These are phyloP conservation scores for Syzygium aromaticum DNA, from an alignment of 345 rosid genomes.

Conservation along the genomic window DNA sequence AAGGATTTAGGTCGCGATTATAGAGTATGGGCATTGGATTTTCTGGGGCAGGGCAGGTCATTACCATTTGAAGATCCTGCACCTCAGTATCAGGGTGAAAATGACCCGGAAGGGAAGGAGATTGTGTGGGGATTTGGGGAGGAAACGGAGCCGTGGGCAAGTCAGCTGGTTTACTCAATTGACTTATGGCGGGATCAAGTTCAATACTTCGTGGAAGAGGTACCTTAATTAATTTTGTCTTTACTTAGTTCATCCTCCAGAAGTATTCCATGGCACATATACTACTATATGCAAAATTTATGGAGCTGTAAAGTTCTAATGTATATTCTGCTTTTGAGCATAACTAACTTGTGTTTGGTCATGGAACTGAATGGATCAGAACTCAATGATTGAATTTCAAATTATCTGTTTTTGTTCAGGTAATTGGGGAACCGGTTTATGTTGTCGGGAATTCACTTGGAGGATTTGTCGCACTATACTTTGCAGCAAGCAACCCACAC, in stretches of 20 bases:
- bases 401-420: constrained; percentile 24
- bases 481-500: constrained; percentile 78
- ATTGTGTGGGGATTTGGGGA: constrained; percentile 84
- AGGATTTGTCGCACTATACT: constrained; percentile 78
- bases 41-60: constrained; percentile 90
- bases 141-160: constrained; percentile 73
- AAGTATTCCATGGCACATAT: background rate
- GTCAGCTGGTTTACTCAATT: constrained; percentile 60
- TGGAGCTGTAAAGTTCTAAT: background rate
- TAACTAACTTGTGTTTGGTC: background rate
- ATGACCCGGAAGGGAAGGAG: constrained; percentile 11
- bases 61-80: constrained; percentile 80
- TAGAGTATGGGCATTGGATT: constrained; percentile 95
- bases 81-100: constrained; percentile 14
- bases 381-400: background rate
- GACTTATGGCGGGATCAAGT: constrained; percentile 94
- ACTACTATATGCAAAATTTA: background rate
- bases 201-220: constrained; percentile 67
- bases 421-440: constrained; percentile 86
- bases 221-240: constrained; percentile 7
- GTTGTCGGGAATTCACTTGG: constrained; percentile 92
- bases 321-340: background rate
- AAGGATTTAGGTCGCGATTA: constrained; percentile 80
- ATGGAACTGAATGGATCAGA: background rate
- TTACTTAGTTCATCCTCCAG: background rate